Base-by-base conservation (phyloP, 1,284 basidiomycete genomes). In the Puccinia triticina region DNA sequence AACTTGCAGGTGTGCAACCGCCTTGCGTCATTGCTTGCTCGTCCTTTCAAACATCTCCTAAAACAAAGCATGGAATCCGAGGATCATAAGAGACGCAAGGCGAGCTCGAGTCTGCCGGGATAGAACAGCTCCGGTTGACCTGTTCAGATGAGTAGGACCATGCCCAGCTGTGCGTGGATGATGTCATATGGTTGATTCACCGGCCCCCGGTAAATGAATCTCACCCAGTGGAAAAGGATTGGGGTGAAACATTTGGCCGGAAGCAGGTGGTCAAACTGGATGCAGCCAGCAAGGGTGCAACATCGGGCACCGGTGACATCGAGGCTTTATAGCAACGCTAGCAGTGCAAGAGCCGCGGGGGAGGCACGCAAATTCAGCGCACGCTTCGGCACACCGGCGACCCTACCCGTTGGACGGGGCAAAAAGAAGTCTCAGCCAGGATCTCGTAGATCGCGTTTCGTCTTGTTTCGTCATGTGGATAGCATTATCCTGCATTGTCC, bases 281-380 rank as follows among this genome's bases (percentile, higher is more conserved):
- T 43, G 34, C 59, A n/a, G 67, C 37, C 12, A 37, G 67, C 23
- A 46, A 48, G 12, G 29, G 64, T 40, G 64, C 64, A 37, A 23
- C 64, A 67, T 67, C 64, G 40, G 46, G 26, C 32, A 21, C 66
- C n/a, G 40, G 40, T 43, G n/a, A n/a, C n/a, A n/a, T n/a, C n/a
- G n/a, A n/a, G n/a, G n/a, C n/a, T n/a, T n/a, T n/a, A n/a, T 69
- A 46, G 67, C 67, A 69, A 69, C 67, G 26, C 26, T 29, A 32
- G 64, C 12, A 46, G 64, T 26, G 26, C 64, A 59, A 11, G 53
- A 23, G 18, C 7, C 18, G 53, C 53, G 53, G 53, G 53, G 18
- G 18, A 55, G 55, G 23, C 26, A 59, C 57, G n/a, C 26, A 7
- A 59, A 26, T 2, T 26, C 23, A 59, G 23, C 26, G 57, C 57